A percentile compares a stretch with the other conserved stretches of the same genome.
Conservation (phyloP, 2,329 filamentous ascomycete species). For the Talaromyces funiculosus region DNA sequence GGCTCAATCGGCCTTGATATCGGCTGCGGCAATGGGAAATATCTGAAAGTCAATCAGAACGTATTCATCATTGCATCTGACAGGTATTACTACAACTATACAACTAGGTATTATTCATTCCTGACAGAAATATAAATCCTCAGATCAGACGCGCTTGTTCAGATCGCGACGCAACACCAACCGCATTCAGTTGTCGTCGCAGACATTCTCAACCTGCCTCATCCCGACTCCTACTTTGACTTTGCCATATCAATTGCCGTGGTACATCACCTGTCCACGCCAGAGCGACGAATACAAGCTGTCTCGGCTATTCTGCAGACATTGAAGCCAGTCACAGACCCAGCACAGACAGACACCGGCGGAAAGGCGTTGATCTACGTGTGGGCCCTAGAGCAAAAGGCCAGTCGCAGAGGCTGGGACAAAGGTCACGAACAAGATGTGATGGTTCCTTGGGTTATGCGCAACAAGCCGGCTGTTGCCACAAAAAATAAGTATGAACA, state of each 20-base stretch:
- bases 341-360: conserved; percentile 20
- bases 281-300: conserved; percentile 64
- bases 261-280: conserved; percentile 84
- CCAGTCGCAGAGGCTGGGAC: conserved; percentile 83
- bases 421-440: conserved; percentile 79
- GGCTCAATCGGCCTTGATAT: conserved; percentile 83
- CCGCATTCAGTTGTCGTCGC: conserved; percentile 69
- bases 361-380: conserved; percentile 79
- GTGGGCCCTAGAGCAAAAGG: conserved; percentile 90
- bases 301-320: conserved; percentile 65
- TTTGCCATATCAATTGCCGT: conserved; percentile 94
- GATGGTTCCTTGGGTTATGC: conserved; percentile 90
- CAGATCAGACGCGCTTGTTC: conserved; percentile 55
- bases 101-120: background rate
- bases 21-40: conserved; percentile 96
- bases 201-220: conserved; percentile 77
- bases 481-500: conserved; percentile 14
- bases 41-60: conserved; percentile 69
- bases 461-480: conserved; percentile 26
- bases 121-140: background rate
- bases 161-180: conserved; percentile 53
- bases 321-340: conserved; percentile 38
- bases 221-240: conserved; percentile 61
- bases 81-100: conserved; percentile 53
- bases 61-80: conserved; percentile 82